Percentiles rank a stretch among this genome's conserved stretches.
Evolutionary conservation across 1,284 basidiomycete genomes (phyloP).

Genomic region (Pulveroboletus sp.): DNA sequence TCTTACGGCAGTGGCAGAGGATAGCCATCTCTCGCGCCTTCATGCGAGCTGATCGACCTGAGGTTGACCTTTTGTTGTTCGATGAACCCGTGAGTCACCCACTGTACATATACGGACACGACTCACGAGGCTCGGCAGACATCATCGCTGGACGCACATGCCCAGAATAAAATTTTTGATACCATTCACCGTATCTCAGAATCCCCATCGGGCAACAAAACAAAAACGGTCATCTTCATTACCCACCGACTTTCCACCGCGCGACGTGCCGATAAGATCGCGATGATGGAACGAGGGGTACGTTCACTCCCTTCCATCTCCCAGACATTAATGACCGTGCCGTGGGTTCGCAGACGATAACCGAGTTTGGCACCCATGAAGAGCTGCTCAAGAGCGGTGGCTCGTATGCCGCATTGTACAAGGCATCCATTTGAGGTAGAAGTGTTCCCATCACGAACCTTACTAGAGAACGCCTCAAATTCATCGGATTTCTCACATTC

Average conservation of each 20-base stretch:
- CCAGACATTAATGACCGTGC: conserved; percentile 20
- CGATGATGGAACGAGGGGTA: conserved; percentile 83
- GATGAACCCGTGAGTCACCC: conserved; percentile 67
- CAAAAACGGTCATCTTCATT: conserved; percentile 78
- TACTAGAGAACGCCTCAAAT: conserved; percentile 6
- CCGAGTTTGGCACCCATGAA: conserved; percentile 76
- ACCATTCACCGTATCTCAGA: conserved; percentile 62
- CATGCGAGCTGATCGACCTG: conserved; percentile 72
- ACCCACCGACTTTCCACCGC: conserved; percentile 80
- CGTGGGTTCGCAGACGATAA: conserved; percentile 52
- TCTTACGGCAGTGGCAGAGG: conserved; percentile 69
- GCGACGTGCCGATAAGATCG: conserved; percentile 76
- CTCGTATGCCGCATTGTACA: conserved; percentile 67
- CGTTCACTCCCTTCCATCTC: conserved; percentile 18
- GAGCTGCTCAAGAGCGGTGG: conserved; percentile 62
- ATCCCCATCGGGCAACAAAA: conserved; percentile 48
- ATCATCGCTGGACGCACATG: conserved; percentile 75
- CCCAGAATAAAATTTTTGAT: conserved; percentile 75
- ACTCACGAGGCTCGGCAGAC: conserved; percentile 44
- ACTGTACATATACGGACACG: conserved; percentile 5
- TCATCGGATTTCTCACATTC: conserved; percentile 15
- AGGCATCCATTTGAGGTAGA: conserved; percentile 54
- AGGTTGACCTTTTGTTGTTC: conserved; percentile 73
- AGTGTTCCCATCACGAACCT: neutral
- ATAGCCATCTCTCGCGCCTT: conserved; percentile 81